Conservation (phyloP, 2,329 filamentous ascomycete genomes). For the Harringtonia lauricola region DNA sequence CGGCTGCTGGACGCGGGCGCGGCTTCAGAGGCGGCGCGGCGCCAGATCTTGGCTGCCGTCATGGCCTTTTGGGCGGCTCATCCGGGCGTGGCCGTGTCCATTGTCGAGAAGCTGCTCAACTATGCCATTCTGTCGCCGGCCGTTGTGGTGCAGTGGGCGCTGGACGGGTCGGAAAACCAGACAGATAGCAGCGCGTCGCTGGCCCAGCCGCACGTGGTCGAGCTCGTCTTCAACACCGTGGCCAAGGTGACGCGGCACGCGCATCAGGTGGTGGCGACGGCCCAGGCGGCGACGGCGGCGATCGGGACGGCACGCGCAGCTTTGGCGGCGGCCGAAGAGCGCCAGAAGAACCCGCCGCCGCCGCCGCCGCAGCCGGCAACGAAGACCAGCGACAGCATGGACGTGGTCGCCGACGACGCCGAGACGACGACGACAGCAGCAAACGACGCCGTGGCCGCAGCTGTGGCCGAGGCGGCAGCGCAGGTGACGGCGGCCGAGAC, state of each 20-base stretch:
- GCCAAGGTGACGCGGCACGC: constrained; percentile 82
- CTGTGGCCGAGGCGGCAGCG: constrained; percentile 10
- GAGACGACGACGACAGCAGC: constrained; percentile 18
- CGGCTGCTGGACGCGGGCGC: constrained; percentile 70
- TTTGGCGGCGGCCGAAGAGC: constrained; percentile 21
- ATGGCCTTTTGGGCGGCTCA: constrained; percentile 91
- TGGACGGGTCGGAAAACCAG: constrained; percentile 72
- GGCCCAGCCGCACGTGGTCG: constrained; percentile 67
- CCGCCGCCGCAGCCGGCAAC: neutral
- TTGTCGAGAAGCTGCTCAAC: constrained; percentile 94
- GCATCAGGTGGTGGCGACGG: constrained; percentile 57
- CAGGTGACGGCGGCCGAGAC: constrained; percentile 20
- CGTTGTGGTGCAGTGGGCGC: constrained; percentile 81
- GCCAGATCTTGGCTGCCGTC: constrained; percentile 83
- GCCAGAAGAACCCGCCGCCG: constrained; percentile 25
- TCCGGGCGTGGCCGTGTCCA: constrained; percentile 81
- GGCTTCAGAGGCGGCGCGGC: constrained; percentile 62
- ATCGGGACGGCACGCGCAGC: constrained; percentile 15
- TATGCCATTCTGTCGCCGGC: constrained; percentile 86
- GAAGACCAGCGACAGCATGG: constrained; percentile 27
- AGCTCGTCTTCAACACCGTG: constrained; percentile 82
- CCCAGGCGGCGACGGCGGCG: constrained; percentile 16
- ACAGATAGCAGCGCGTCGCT: constrained; percentile 85
- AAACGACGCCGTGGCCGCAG: constrained; percentile 29
- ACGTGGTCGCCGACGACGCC: constrained; percentile 16